These are phyloP conservation scores for Pyrus pyrifolia DNA, from an alignment of 306 rosid genomes.

Conservation along the genomic window DNA sequence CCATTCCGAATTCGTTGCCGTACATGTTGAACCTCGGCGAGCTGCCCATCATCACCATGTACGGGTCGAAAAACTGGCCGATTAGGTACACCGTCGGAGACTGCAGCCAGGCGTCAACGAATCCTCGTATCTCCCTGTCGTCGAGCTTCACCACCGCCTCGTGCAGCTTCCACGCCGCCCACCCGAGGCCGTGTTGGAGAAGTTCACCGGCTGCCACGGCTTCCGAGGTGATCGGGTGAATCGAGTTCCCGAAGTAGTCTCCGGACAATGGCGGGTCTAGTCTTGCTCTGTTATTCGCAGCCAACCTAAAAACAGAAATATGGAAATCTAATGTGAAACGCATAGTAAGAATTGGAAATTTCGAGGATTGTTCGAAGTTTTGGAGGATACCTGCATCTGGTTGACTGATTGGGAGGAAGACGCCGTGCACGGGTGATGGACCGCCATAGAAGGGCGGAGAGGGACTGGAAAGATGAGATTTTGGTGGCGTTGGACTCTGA, in stretches of 20 bases:
- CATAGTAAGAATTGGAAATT: neutral
- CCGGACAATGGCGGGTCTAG: slow-evolving; percentile 33
- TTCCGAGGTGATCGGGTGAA: neutral
- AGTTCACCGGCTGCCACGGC: too few relatives aligned
- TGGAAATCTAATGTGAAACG: neutral
- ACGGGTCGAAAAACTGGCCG: too few relatives aligned
- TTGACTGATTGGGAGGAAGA: slow-evolving; percentile 8
- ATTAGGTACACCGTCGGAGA: too few relatives aligned
- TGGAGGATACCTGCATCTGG: slow-evolving; percentile 19
- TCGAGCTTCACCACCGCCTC: slow-evolving; percentile 26
- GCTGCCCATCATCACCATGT: too few relatives aligned
- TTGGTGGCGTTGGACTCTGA: too few relatives aligned
- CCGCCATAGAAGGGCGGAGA: too few relatives aligned
- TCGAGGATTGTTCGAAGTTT: neutral
- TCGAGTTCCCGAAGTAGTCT: slow-evolving; percentile 45
- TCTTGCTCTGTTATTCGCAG: slow-evolving; percentile 35
- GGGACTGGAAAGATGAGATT: too few relatives aligned
- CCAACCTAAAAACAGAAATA: neutral
- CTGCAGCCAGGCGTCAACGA: too few relatives aligned
- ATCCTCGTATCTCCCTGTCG: slow-evolving; percentile 3
- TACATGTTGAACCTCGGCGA: slow-evolving; percentile 53
- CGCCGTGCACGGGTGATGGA: too few relatives aligned
- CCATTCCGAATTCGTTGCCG: slow-evolving; percentile 71
- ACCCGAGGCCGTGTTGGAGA: too few relatives aligned
- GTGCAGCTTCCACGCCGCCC: slow-evolving; percentile 54